Evolutionary conservation across 257 asterid genomes (phyloP), one percentile per base, ranked within the genome.

Genomic region (Henckelia pumila): DNA sequence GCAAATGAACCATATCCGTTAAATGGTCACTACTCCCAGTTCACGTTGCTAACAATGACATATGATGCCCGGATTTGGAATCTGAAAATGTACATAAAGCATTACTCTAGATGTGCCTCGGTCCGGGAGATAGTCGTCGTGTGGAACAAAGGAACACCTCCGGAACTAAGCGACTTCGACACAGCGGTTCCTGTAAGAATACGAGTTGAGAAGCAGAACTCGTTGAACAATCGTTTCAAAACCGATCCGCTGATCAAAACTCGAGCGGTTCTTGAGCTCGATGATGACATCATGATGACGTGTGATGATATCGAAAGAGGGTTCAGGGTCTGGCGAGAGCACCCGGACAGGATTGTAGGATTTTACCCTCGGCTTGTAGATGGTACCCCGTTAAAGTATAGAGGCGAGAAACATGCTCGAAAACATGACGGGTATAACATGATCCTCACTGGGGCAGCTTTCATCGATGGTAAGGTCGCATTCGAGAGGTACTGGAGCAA

Each of bases 21-120:
- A 49, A 64, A 84, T 6, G 92, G 85, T 40, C 85, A 78, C 70
- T 88, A 85, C 83, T 94, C 99, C 28, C 95, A 94, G 69, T 94
- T 94, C 80, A 91, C 99, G 0, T 68, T 94, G 35, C 32, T 94
- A 55, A 83, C 99, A 28, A 94, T 94, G 99, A 91, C 97, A 4
- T 91, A 86, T 17, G 96, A 91, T 20, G 99, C 99, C 10, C 96
- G 99, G 17, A 79, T 91, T 7, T 94, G 99, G 99, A 94, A 94
- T 53, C 76, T 91, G 81, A 83, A 88, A 50, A 88, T 91, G 95
- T 91, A 77, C 11, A 67, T 94, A 59, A 84, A 88, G 70, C 97
- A 94, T 71, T 94, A 94, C 81, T 94, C 99, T 3, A 77, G 97
- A 68, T 94, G 99, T 64, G 72, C 96, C 10, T 94, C 99, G 0